These are phyloP conservation scores for Hypoxylon fuscum DNA, from an alignment of 495 filamentous ascomycete genomes.

Conservation along the genomic window DNA sequence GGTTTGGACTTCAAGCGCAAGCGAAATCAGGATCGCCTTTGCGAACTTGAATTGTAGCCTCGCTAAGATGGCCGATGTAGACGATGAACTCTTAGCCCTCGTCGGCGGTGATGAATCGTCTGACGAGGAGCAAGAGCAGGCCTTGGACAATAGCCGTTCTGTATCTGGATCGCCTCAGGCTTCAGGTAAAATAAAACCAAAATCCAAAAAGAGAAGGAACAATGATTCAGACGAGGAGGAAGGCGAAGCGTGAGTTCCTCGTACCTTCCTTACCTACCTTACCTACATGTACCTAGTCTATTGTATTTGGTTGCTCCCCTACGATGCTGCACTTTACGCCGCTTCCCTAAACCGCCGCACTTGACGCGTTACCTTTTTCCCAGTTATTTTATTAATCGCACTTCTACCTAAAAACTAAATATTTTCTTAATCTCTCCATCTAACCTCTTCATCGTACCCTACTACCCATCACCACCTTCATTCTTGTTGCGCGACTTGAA, in stretches of 20 bases:
- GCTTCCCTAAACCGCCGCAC: too few relatives aligned
- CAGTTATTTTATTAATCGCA: too few relatives aligned
- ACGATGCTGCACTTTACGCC: too few relatives aligned
- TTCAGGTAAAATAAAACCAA: conserved; percentile 61
- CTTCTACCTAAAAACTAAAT: too few relatives aligned
- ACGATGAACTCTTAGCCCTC: conserved; percentile 87
- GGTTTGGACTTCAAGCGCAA: background rate
- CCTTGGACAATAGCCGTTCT: conserved; percentile 50
- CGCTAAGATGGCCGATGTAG: conserved; percentile 72
- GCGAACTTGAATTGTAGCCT: background rate
- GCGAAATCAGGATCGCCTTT: background rate
- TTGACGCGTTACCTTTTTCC: too few relatives aligned
- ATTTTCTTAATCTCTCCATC: too few relatives aligned
- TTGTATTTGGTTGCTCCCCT: too few relatives aligned
- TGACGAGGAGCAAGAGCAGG: conserved; percentile 56
- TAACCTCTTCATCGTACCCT: too few relatives aligned
- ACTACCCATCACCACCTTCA: too few relatives aligned
- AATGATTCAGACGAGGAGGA: conserved; percentile 79
- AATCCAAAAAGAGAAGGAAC: conserved; percentile 51
- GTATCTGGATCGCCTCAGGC: conserved; percentile 46
- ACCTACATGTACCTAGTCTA: background rate
- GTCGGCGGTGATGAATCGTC: conserved; percentile 71
- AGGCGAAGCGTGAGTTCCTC: conserved; percentile 80
- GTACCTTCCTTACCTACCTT: background rate
- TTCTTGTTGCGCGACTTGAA: too few relatives aligned